These are phyloP conservation scores for Salicornia ramosissima DNA, from an alignment of 148 eudicot genomes.

Conservation along the genomic window DNA sequence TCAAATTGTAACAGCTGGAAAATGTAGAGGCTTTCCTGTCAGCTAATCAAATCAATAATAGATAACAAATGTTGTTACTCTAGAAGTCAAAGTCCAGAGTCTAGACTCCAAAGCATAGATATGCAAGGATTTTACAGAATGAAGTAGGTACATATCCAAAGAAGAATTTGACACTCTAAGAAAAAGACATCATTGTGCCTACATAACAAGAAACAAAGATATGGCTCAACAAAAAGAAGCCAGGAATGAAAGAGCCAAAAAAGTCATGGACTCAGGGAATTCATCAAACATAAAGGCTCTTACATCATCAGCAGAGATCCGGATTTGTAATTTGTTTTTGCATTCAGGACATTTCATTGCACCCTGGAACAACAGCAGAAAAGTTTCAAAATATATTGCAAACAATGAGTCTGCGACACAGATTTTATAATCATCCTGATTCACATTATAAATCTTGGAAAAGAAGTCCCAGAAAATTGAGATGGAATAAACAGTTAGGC, in stretches of 20 bases:
- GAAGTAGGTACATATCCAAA: background rate
- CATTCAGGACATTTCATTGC: constrained; percentile 88
- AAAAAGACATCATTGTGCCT: background rate
- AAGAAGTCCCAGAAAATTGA: background rate
- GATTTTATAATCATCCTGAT: background rate
- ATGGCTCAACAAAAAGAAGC: background rate
- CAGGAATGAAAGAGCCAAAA: background rate
- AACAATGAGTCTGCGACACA: background rate
- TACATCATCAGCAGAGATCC: constrained; percentile 90
- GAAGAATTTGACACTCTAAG: background rate
- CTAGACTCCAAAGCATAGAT: background rate
- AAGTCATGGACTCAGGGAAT: background rate
- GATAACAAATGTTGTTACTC: background rate
- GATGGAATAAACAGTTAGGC: background rate
- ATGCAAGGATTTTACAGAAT: background rate
- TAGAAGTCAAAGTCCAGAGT: background rate
- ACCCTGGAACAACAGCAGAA: constrained; percentile 54
- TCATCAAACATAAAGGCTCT: constrained; percentile 25
- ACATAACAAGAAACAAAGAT: background rate
- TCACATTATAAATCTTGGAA: background rate
- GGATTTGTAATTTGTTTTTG: constrained; percentile 61
- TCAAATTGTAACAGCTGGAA: background rate
- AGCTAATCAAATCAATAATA: background rate
- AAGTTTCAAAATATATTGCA: background rate
- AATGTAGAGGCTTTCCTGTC: constrained; percentile 1